Evolutionary conservation across 2,329 filamentous ascomycete genomes (phyloP).

Genomic region (Cordyceps tenuipes): DNA sequence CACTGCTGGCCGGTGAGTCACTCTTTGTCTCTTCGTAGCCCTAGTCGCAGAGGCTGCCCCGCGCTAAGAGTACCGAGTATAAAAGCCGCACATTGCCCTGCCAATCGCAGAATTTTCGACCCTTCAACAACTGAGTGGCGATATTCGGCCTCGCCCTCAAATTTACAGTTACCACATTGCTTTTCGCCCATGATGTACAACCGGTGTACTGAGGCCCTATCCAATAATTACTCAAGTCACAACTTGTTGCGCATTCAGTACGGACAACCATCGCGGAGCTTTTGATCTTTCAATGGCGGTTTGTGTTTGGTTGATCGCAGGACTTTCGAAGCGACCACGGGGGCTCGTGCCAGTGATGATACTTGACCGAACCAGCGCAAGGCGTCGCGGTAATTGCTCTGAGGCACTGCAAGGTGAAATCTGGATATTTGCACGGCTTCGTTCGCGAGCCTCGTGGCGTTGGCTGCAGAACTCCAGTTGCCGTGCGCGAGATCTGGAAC

Average conservation of each 20-base stretch:
- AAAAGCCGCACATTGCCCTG: too few relatives aligned
- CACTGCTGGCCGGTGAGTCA: too few relatives aligned
- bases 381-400: slow-evolving; percentile 9
- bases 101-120: not conserved
- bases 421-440: not conserved
- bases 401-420: slow-evolving; percentile 5
- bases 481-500: not conserved
- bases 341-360: slow-evolving; percentile 9
- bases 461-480: not conserved
- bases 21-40: too few relatives aligned
- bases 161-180: slow-evolving; percentile 2
- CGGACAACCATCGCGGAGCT: not conserved
- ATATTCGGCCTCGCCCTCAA: too few relatives aligned
- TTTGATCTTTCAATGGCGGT: slow-evolving; percentile 8
- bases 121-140: not conserved
- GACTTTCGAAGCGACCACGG: slow-evolving; percentile 3
- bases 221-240: slow-evolving; percentile 3
- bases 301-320: slow-evolving; percentile 9
- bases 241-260: slow-evolving; percentile 2
- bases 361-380: slow-evolving; percentile 9
- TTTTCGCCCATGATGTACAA: slow-evolving; percentile 7
- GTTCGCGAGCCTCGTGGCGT: slow-evolving; percentile 3
- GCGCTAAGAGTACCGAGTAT: not conserved
- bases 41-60: not conserved
- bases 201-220: slow-evolving; percentile 7